Evolutionary conservation across 2,329 filamentous ascomycete species (phyloP).

Genomic region (Fusarium pininemorale): DNA sequence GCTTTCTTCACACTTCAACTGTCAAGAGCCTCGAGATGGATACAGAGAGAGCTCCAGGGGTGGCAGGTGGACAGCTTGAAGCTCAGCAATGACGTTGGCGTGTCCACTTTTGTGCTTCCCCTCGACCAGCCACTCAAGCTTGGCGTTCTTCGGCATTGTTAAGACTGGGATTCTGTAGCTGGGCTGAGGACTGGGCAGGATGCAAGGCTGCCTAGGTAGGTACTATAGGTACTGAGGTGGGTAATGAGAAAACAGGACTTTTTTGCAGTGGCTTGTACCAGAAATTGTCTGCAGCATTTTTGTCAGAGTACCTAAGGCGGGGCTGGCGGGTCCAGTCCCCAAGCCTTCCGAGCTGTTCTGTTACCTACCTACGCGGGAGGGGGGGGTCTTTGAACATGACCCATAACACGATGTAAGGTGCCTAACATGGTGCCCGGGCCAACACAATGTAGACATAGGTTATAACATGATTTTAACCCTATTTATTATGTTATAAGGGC

Average conservation of each 20-base stretch:
- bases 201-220: not conserved
- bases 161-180: not conserved
- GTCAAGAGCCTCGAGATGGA: not conserved
- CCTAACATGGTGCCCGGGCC: too few relatives aligned
- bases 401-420: too few relatives aligned
- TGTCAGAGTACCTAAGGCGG: not conserved
- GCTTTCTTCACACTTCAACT: not conserved
- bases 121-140: conserved; percentile 5
- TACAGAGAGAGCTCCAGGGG: not conserved
- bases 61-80: not conserved
- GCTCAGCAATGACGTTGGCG: conserved; percentile 25
- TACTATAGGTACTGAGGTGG: too few relatives aligned
- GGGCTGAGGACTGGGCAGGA: not conserved
- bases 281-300: not conserved
- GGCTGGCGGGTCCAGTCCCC: not conserved
- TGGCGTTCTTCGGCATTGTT: conserved; percentile 16
- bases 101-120: conserved; percentile 9
- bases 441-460: too few relatives aligned
- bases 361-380: too few relatives aligned
- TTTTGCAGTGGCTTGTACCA: not conserved
- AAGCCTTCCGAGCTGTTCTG: not conserved
- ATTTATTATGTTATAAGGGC: too few relatives aligned
- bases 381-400: too few relatives aligned
- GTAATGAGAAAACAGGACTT: not conserved
- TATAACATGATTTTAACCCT: too few relatives aligned